Conservation (phyloP, 805 yeast genomes). For the Saccharomycopsis olivae region DNA sequence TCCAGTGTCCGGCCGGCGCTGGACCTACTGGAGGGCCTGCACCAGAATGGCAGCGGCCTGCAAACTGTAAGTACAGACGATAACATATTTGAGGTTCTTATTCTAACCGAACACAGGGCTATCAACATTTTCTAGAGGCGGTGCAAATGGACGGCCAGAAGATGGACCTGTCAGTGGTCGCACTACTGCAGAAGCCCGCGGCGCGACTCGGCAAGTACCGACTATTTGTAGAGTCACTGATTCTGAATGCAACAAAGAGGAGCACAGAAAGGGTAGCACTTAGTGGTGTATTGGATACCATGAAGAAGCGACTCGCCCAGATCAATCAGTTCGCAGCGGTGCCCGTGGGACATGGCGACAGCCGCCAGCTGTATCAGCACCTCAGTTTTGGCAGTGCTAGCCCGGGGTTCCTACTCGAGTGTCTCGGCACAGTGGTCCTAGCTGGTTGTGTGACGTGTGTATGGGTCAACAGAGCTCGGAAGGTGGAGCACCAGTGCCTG, state of each 20-base stretch:
- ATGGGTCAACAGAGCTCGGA: slow-evolving; percentile 27
- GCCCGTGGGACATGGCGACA: not conserved
- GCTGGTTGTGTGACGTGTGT: slow-evolving; percentile 33
- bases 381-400: not conserved
- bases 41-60: not conserved
- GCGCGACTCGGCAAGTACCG: slow-evolving; percentile 12
- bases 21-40: slow-evolving; percentile 24
- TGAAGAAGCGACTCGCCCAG: slow-evolving; percentile 4
- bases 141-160: slow-evolving; percentile 28
- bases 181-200: slow-evolving; percentile 13
- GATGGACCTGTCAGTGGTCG: slow-evolving; percentile 39
- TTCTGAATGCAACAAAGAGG: slow-evolving; percentile 1
- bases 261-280: not conserved
- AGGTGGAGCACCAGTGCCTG: slow-evolving; percentile 19
- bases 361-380: not conserved
- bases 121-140: slow-evolving; percentile 31
- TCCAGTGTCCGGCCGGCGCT: slow-evolving; percentile 26
- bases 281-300: not conserved
- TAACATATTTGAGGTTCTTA: no score
- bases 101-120: no score
- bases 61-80: no score
- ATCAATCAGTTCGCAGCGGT: slow-evolving; percentile 1
- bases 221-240: slow-evolving; percentile 7
- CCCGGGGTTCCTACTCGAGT: slow-evolving; percentile 29
- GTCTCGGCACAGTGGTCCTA: slow-evolving; percentile 36